Base-by-base conservation (phyloP, 306 rosid species). In the Prunus fruticosa region DNA sequence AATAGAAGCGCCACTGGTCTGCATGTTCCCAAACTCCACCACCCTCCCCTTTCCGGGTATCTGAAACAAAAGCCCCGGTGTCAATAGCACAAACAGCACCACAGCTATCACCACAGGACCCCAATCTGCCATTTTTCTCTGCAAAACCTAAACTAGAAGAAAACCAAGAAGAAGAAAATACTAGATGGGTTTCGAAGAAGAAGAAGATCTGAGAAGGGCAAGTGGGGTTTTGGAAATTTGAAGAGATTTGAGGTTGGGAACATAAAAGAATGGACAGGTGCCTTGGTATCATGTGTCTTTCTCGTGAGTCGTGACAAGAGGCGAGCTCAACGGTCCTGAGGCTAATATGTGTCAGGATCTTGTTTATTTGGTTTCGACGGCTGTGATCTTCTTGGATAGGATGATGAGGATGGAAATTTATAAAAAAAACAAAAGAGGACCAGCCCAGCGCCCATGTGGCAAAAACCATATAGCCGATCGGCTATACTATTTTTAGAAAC, bases 61-160 rank as follows among this genome's bases (percentile, higher is more conserved):
- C 89, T 93, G 93, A 87, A 93, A 87, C 57, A 93, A 63, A 7
- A 93, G 81, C 52, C 97, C 97, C 0, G 97, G 97, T 52, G 87
- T 89, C 47, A 93, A 23, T 8, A 90, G 81, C 72, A 87, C 96
- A 27, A 93, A 93, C 64, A 93, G 81, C 50, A 90, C 80, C 85
- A 93, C 96, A 0, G 97, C 97, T 13, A 90, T 72, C 4, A 89
- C 45, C 67, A 93, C 97, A 0, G 96, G 97, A 0, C 97, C 96
- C 97, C 96, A 93, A 68, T 93, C 96, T 6, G 96, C 97, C 97
- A 91, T 87, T 22, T 34, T 60, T 27, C 34, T 25, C 65, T 60
- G 38, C 65, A 6, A 60, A 15, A 15, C 11, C 43, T 14, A 14
- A 60, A 11, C 65, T 11, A 60, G 18, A 6, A 65, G 69, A 27